phyloP scores from a whole-genome alignment of 139 green algal species.

The Medakamo hakoo region DNA sequence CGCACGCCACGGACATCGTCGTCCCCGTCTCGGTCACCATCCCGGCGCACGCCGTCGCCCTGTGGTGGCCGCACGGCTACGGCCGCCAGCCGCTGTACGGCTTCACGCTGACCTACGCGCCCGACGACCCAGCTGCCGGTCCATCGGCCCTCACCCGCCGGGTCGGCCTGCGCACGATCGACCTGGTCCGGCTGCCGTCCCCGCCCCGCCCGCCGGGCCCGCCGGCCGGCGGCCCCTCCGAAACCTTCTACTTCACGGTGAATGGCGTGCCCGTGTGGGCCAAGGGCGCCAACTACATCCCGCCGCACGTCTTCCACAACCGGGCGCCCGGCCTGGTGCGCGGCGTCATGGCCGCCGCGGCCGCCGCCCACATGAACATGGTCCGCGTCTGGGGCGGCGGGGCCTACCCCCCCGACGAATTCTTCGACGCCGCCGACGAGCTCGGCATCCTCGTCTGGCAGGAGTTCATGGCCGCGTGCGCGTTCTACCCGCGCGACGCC shows the following conservation, averaged over 20 bases:
- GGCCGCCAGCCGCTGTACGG: slow-evolving; percentile 26
- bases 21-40: not conserved
- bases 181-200: slow-evolving; percentile 30
- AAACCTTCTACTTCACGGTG: slow-evolving; percentile 55
- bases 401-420: slow-evolving; percentile 26
- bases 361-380: slow-evolving; percentile 58
- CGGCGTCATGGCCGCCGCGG: slow-evolving; percentile 23
- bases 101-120: slow-evolving; percentile 16
- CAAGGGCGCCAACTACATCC: slow-evolving; percentile 53
- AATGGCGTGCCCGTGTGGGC: slow-evolving; percentile 50
- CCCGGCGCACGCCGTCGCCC: not conserved
- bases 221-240: slow-evolving; percentile 3
- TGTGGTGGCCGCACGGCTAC: slow-evolving; percentile 40
- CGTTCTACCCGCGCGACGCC: slow-evolving; percentile 21
- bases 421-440: slow-evolving; percentile 50
- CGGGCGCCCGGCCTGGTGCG: slow-evolving; percentile 1
- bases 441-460: slow-evolving; percentile 55
- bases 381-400: slow-evolving; percentile 51
- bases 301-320: slow-evolving; percentile 29
- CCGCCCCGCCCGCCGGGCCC: not conserved
- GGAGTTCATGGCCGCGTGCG: slow-evolving; percentile 43
- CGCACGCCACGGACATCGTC: not conserved
- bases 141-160: slow-evolving; percentile 3
- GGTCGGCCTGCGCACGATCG: slow-evolving; percentile 40
- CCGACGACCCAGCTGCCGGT: not conserved